These are phyloP conservation scores for Kazachstania taianensis DNA, from an alignment of 805 yeast genomes.

Conservation along the genomic window DNA sequence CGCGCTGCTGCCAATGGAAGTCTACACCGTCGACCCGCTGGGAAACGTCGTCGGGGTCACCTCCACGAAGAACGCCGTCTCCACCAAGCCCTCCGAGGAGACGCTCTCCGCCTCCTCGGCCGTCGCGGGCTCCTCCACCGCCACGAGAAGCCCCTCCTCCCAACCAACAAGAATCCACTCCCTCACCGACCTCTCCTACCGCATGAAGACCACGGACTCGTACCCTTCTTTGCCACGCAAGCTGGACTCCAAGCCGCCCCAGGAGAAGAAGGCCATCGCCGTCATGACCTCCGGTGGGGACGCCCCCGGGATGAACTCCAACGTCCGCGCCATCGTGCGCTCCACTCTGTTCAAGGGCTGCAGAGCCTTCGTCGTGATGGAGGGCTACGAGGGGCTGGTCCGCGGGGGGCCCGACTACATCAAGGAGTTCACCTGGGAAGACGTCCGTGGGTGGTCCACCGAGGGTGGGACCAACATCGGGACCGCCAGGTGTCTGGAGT, in stretches of 20 bases:
- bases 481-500: slow-evolving; percentile 63
- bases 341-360: slow-evolving; percentile 58
- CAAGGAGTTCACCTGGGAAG: slow-evolving; percentile 59
- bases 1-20: slow-evolving; percentile 62
- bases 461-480: slow-evolving; percentile 74
- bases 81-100: slow-evolving; percentile 30
- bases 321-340: slow-evolving; percentile 62
- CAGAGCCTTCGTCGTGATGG: slow-evolving; percentile 57
- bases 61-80: slow-evolving; percentile 44
- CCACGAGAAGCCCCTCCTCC: slow-evolving; percentile 4
- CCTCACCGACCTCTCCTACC: slow-evolving; percentile 16
- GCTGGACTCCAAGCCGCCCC: slow-evolving; percentile 7
- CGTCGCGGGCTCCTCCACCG: slow-evolving; percentile 2
- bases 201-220: slow-evolving; percentile 9
- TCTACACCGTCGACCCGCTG: slow-evolving; percentile 72
- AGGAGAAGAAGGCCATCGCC: slow-evolving; percentile 41
- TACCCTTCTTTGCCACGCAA: slow-evolving; percentile 17
- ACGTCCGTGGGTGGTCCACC: slow-evolving; percentile 59
- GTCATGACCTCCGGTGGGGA: slow-evolving; percentile 81
- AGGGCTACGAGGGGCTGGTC: slow-evolving; percentile 68
- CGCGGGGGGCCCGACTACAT: slow-evolving; percentile 47
- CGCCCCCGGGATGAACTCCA: slow-evolving; percentile 75
- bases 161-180: slow-evolving; percentile 18
- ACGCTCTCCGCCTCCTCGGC: slow-evolving; percentile 9
- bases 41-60: slow-evolving; percentile 80